Evolutionary conservation across 2,329 filamentous ascomycete genomes (phyloP).

Genomic region (Penicillium fuscoglaucum): DNA sequence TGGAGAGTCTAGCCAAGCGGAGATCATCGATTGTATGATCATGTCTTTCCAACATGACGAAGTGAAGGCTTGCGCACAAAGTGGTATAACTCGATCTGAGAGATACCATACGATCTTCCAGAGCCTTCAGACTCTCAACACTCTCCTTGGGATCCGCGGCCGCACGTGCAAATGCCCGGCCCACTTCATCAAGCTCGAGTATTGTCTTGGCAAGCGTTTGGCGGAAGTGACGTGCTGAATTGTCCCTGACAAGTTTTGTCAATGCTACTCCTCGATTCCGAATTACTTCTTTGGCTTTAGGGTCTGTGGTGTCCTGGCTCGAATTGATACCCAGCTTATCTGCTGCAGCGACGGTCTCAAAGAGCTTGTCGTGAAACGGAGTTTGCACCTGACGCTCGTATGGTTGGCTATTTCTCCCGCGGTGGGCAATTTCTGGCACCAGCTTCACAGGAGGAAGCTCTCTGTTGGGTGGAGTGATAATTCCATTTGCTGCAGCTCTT

Average conservation of each 20-base stretch:
- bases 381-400: conserved; percentile 41
- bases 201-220: conserved; percentile 19
- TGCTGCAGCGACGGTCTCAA: conserved; percentile 17
- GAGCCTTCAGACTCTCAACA: conserved; percentile 20
- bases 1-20: conserved; percentile 39
- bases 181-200: conserved; percentile 32
- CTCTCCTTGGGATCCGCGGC: conserved; percentile 27
- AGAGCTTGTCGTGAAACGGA: conserved; percentile 36
- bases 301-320: not conserved
- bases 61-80: conserved; percentile 26
- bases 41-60: conserved; percentile 34
- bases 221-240: conserved; percentile 19
- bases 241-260: conserved; percentile 30
- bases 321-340: conserved; percentile 21
- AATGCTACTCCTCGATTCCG: conserved; percentile 6
- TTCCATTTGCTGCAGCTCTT: conserved; percentile 28
- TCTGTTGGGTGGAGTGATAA: conserved; percentile 35
- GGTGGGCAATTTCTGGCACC: conserved; percentile 25
- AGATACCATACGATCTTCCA: conserved; percentile 25
- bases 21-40: conserved; percentile 53
- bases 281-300: conserved; percentile 3
- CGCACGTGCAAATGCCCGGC: conserved; percentile 24
- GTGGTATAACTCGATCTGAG: not conserved
- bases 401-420: conserved; percentile 15
- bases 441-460: conserved; percentile 24